A percentile compares a stretch with the other conserved stretches of the same genome.
Evolutionary conservation across 495 filamentous ascomycete genomes (phyloP).

Genomic region (Lepidopterella palustris): DNA sequence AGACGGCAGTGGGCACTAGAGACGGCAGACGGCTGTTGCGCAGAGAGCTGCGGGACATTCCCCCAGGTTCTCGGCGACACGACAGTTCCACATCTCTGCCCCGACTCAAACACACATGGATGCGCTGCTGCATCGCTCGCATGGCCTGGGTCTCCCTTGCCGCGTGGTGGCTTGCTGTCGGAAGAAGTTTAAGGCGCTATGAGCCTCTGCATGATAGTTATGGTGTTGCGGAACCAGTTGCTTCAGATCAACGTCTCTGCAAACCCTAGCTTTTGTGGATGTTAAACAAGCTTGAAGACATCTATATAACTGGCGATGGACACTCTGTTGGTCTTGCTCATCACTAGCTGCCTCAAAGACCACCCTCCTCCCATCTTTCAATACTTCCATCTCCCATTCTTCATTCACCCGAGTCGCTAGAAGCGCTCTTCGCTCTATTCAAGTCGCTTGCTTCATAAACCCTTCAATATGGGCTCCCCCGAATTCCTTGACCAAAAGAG

Average conservation of each 20-base stretch:
- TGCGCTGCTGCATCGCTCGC: background rate
- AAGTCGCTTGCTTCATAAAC: background rate
- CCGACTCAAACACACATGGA: too few relatives aligned
- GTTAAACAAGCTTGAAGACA: background rate
- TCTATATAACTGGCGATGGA: background rate
- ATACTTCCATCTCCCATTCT: background rate
- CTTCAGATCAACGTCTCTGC: constrained; percentile 1
- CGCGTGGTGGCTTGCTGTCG: background rate
- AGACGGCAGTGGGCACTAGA: background rate
- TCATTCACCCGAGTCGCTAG: background rate
- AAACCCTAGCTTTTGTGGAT: background rate
- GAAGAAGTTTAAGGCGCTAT: background rate
- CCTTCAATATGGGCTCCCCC: background rate
- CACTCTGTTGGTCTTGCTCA: background rate
- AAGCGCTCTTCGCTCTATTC: background rate
- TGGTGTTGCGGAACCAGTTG: background rate
- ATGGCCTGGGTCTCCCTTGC: background rate
- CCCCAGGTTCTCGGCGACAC: background rate
- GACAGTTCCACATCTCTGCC: background rate
- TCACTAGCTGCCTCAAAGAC: too few relatives aligned
- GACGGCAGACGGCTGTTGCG: too few relatives aligned
- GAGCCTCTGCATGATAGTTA: background rate
- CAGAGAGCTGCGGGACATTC: too few relatives aligned
- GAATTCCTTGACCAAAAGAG: background rate
- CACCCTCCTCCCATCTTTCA: too few relatives aligned